Conservation (phyloP, 1,284 basidiomycete genomes). For the Ganoderma lingzhi region DNA sequence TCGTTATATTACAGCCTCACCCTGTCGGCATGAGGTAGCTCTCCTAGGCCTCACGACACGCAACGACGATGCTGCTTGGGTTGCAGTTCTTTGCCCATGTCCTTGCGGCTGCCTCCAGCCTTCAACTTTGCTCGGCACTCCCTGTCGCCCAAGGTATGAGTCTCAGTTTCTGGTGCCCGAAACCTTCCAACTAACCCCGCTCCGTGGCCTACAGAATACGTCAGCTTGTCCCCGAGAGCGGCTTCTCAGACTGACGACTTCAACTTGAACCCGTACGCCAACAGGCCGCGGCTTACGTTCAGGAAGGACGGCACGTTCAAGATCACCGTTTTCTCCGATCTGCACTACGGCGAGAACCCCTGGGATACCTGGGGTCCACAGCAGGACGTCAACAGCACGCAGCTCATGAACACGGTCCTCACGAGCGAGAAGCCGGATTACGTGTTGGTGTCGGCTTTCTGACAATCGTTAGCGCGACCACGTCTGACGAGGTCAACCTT, state of each 20-base stretch:
- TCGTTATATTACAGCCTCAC: not conserved
- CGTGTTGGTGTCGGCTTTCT: constrained; percentile 52
- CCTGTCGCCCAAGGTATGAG: constrained; percentile 21
- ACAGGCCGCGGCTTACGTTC: constrained; percentile 41
- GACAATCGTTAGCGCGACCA: too few species aligned
- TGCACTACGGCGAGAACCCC: constrained; percentile 75
- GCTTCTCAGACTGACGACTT: constrained; percentile 10
- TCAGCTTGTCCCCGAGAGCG: not conserved
- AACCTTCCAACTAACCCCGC: not conserved
- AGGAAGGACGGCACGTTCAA: constrained; percentile 64
- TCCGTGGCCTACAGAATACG: not conserved
- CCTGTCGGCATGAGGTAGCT: not conserved
- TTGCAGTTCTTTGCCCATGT: constrained; percentile 1
- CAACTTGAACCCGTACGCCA: constrained; percentile 38
- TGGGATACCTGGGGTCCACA: constrained; percentile 71
- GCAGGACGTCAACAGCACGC: constrained; percentile 65
- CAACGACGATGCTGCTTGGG: constrained; percentile 2
- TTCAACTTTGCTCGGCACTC: constrained; percentile 3
- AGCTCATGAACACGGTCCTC: constrained; percentile 62
- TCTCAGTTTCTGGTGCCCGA: not conserved
- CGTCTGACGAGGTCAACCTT: not conserved
- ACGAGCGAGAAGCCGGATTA: constrained; percentile 66
- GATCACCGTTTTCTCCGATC: constrained; percentile 71
- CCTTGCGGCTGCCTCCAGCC: not conserved
- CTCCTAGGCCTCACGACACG: not conserved